Evolutionary conservation across 2,329 filamentous ascomycete species (phyloP), one percentile per base, ranked within the genome.

Genomic region (Mycosphaerella arachidis): DNA sequence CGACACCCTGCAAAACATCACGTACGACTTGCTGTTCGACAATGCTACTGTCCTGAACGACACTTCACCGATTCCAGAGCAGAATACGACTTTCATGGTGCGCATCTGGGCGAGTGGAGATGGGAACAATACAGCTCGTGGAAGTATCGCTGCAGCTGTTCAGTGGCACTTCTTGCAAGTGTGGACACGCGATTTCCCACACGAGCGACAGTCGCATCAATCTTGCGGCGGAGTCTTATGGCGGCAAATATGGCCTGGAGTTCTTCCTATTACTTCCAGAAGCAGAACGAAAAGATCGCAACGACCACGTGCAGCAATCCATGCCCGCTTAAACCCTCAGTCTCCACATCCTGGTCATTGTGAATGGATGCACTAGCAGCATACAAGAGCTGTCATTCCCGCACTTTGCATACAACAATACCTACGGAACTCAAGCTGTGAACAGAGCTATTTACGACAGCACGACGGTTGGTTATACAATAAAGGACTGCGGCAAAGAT

Each of bases 121-220:
- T 60, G 48, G 65, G 8, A 76, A 76, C 6, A 67, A 73, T 1
- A 78, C 78, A 2, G 78, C 82, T 0, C 82, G 81, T 48, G 79
- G 76, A 6, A 83, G 81, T 0, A 72, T 77, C 55, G 81, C 81
- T 66, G 78, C 81, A 30, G 83, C 81, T n/a, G 76, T 79, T 62
- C 78, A 81, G 8, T 86, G 84, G 84, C 78, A 82, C 66, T 85
- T 86, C 71, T 78, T 82, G 0, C 84, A 86, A 37, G 78, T 79
- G 1, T 90, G 86, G 78, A 84, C 86, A 57, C 77, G 82, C 4
- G 81, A 84, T 87, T 89, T 89, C 59, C 85, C 84, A 0, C 69
- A 81, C 81, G 3, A 80, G 81, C 48, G 81, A 86, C 60, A 81
- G 84, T 59, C 79, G 80, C 4, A 75, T 86, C 56, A 83, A 80